These are phyloP conservation scores for Trichosporon sp. DNA, from an alignment of 1,284 basidiomycete species.

Conservation along the genomic window DNA sequence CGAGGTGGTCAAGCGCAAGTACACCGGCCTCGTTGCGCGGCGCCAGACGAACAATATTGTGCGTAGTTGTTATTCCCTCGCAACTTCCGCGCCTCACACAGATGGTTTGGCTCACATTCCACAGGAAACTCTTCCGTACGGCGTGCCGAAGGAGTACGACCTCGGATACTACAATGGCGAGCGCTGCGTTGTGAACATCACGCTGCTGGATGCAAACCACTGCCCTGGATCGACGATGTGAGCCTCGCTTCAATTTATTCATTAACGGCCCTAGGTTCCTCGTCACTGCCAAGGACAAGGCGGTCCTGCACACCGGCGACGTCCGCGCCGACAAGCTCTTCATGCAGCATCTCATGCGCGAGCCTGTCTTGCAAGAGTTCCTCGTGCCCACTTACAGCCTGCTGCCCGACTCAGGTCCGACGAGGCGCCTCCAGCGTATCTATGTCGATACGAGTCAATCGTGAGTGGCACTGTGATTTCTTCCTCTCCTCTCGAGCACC, in stretches of 20 bases:
- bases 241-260: constrained; percentile 26
- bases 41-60: not conserved
- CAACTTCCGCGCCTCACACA: not conserved
- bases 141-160: constrained; percentile 57
- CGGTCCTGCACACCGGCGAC: constrained; percentile 87
- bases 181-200: constrained; percentile 59
- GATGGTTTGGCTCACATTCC: not conserved
- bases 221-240: constrained; percentile 90
- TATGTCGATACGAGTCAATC: constrained; percentile 68
- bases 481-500: not conserved
- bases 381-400: constrained; percentile 45
- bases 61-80: not conserved
- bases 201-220: constrained; percentile 85
- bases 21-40: not conserved
- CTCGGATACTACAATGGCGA: constrained; percentile 52
- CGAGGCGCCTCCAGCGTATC: constrained; percentile 60
- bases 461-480: no score
- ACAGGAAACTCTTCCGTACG: constrained; percentile 32
- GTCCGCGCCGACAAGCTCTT: constrained; percentile 78
- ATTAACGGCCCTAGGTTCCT: constrained; percentile 62
- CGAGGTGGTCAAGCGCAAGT: constrained; percentile 56
- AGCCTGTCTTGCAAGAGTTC: constrained; percentile 67
- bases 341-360: constrained; percentile 60
- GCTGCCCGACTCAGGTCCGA: not conserved
- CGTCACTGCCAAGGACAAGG: constrained; percentile 64